Conservation (phyloP, 805 yeast species). For the Danielia oregonensis region DNA sequence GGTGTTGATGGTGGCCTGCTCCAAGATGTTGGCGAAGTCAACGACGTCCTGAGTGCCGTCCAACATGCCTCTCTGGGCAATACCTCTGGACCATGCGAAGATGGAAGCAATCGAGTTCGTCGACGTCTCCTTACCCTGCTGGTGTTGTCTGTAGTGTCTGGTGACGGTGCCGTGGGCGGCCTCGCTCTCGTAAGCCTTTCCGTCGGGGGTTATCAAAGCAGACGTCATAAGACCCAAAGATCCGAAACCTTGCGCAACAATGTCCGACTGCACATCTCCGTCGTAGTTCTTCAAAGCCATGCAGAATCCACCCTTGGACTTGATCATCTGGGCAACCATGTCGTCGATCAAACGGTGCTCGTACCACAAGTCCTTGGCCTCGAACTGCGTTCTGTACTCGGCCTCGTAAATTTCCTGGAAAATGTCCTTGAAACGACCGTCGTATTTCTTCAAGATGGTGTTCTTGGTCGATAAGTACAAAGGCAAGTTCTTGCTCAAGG, state of each 20-base stretch:
- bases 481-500: conserved; percentile 59
- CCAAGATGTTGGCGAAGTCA: conserved; percentile 61
- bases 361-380: conserved; percentile 59
- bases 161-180: conserved; percentile 90
- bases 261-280: conserved; percentile 83
- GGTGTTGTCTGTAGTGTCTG: conserved; percentile 79
- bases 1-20: conserved; percentile 65
- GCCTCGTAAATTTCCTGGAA: conserved; percentile 64
- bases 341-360: conserved; percentile 84
- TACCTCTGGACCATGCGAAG: conserved; percentile 84
- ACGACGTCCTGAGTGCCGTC: conserved; percentile 71
- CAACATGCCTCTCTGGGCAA: conserved; percentile 75
- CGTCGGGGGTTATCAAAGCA: conserved; percentile 78
- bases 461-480: conserved; percentile 72
- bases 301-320: conserved; percentile 78
- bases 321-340: conserved; percentile 87
- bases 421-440: conserved; percentile 79
- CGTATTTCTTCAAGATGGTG: conserved; percentile 78
- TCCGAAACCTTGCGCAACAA: conserved; percentile 85
- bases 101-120: conserved; percentile 84
- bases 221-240: conserved; percentile 84
- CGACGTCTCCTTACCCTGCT: conserved; percentile 77
- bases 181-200: conserved; percentile 80
- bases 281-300: conserved; percentile 82
- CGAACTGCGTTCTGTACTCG: conserved; percentile 55